These are phyloP conservation scores for Populus davidiana DNA, from an alignment of 345 rosid genomes.

Conservation along the genomic window DNA sequence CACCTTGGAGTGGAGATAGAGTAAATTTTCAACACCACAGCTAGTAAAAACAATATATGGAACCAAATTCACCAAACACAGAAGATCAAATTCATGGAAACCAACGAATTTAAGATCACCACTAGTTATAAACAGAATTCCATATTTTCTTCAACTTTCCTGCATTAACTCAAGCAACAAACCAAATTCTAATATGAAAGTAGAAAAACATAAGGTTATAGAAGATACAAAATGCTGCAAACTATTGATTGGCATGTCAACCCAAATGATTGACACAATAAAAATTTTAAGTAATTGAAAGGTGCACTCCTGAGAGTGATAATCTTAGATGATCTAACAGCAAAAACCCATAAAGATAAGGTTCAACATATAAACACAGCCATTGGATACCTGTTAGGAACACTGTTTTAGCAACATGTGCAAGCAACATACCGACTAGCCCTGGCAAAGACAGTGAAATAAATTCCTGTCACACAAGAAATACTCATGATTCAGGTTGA, in stretches of 20 bases:
- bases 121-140: neutral
- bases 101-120: neutral
- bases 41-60: neutral
- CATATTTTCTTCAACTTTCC: neutral
- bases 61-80: neutral
- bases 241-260: neutral
- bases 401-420: slow-evolving; percentile 58
- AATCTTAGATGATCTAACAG: neutral
- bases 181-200: neutral
- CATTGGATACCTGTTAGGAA: slow-evolving; percentile 62
- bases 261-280: neutral
- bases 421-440: slow-evolving; percentile 68
- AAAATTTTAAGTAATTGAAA: neutral
- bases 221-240: slow-evolving; percentile 1
- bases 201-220: neutral
- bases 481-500: slow-evolving; percentile 6
- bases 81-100: neutral
- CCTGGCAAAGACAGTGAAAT: slow-evolving; percentile 43
- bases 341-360: neutral
- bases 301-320: neutral
- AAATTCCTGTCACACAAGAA: slow-evolving; percentile 21
- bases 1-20: neutral
- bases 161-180: neutral
- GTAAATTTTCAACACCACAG: neutral
- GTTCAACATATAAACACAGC: neutral